Conservation (phyloP, 108 stramenopile species). For the Chaetoceros muelleri region DNA sequence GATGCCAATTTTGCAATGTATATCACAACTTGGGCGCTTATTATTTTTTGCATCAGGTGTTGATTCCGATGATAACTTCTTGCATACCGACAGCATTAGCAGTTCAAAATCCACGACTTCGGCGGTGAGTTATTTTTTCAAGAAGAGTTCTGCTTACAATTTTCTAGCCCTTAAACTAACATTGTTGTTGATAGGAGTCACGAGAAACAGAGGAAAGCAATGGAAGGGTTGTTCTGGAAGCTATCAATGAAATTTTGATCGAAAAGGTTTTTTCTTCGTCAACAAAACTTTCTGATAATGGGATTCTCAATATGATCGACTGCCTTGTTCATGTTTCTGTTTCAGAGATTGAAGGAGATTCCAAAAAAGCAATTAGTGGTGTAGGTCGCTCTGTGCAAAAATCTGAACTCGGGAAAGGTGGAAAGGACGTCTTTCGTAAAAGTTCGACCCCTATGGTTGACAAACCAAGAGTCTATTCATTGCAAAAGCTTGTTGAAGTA, state of each 20-base stretch:
- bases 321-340: constrained; percentile 81
- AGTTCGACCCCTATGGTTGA: constrained; percentile 44
- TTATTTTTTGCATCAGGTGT: constrained; percentile 73
- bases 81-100: constrained; percentile 12
- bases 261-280: constrained; percentile 88
- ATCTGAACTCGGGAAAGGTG: constrained; percentile 1
- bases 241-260: constrained; percentile 78
- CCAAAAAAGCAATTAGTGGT: constrained; percentile 59
- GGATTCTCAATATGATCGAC: constrained; percentile 77
- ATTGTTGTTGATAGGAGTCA: constrained; percentile 19
- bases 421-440: constrained; percentile 5
- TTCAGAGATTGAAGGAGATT: constrained; percentile 75
- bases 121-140: neutral
- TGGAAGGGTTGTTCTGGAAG: constrained; percentile 63
- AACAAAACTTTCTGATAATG: constrained; percentile 66
- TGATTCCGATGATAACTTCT: constrained; percentile 83
- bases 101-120: neutral
- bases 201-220: constrained; percentile 73
- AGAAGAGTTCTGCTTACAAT: neutral
- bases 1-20: constrained; percentile 90
- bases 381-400: constrained; percentile 19
- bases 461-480: constrained; percentile 87
- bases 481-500: constrained; percentile 97
- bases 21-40: constrained; percentile 86
- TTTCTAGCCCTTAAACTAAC: constrained; percentile 10